Evolutionary conservation across 2,329 filamentous ascomycete genomes (phyloP), one percentile per base, ranked within the genome.

Genomic region (Xylaria sp.): DNA sequence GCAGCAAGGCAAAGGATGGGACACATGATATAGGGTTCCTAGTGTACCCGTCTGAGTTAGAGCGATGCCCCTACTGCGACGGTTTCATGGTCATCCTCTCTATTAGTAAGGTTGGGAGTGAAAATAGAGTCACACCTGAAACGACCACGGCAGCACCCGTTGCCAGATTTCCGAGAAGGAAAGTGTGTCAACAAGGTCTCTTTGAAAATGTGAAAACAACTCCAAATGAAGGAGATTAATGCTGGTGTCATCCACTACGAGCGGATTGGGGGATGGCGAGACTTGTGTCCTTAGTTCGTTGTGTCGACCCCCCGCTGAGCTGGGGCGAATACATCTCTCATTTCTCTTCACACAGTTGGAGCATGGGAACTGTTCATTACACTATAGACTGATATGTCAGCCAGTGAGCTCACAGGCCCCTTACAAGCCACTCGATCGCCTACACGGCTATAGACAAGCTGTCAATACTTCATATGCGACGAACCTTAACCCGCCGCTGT

Each of bases 121-220:
- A 12, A 59, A 54, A 37, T 44, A 37, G 23, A 28, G 15, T 25
- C 66, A 50, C 48, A 68, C 66, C 61, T 68, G 61, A 50, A 68
- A 68, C 13, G 66, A 65, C 66, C 66, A 65, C n/a, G 54, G 60
- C n/a, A 68, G 39, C 6, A 68, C 55, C 12, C 48, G 46, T 48
- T 58, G 13, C 66, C 66, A 68, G 1, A 68, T 65, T 32, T 59
- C 55, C 15, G 66, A 50, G 32, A 68, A 68, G 20, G 54, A 44
- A 15, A 68, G 66, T 48, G 54, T 68, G 13, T 59, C 32, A 18
- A 68, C 37, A 23, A 68, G 48, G 5, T 60, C 50, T 3, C 48
- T 65, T 23, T 68, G 37, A n/a, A 68, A 68, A 68, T 68, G 66
- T 2, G 52, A 65, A n/a, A 68, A 68, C 25, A 68, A 25, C 48